phyloP scores from a whole-genome alignment of 192 early-diverging fungal species.

The Backusella luteola region DNA sequence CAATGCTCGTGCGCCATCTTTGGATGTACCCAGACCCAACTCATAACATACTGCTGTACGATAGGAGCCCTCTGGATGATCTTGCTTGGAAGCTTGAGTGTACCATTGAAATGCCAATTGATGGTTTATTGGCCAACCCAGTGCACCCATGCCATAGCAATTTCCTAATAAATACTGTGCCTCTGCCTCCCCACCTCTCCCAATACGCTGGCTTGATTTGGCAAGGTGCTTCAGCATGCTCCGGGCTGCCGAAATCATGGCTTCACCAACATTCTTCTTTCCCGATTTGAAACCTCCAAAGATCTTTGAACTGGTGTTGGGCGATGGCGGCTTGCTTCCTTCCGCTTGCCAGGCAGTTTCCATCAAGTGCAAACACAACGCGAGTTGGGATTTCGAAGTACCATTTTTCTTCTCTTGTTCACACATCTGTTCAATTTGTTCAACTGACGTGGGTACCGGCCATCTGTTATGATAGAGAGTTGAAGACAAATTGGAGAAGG shows the following conservation, averaged over 20 bases:
- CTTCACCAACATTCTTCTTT: slow-evolving; percentile 63
- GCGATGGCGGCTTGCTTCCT: not conserved
- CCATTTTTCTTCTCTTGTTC: not conserved
- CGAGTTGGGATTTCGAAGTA: not conserved
- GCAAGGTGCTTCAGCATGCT: slow-evolving; percentile 85
- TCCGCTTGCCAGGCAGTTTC: slow-evolving; percentile 3
- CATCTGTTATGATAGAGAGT: not conserved
- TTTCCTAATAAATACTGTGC: slow-evolving; percentile 94
- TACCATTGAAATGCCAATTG: slow-evolving; percentile 90
- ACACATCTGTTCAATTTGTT: slow-evolving; percentile 1
- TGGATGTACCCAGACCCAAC: slow-evolving; percentile 85
- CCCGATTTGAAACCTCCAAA: not conserved
- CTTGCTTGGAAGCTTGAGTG: slow-evolving; percentile 86
- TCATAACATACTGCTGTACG: slow-evolving; percentile 95
- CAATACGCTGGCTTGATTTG: slow-evolving; percentile 54
- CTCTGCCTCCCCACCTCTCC: slow-evolving; percentile 76
- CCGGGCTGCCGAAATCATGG: slow-evolving; percentile 73
- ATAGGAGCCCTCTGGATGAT: slow-evolving; percentile 88
- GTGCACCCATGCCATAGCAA: slow-evolving; percentile 80
- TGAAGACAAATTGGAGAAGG: not conserved
- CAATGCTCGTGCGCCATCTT: slow-evolving; percentile 74
- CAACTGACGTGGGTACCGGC: not conserved
- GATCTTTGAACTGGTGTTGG: not conserved
- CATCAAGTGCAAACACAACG: slow-evolving; percentile 4
- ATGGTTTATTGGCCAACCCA: slow-evolving; percentile 78